Conservation (phyloP, 352 stramenopile species). For the Thalassiosira ordinaria region DNA sequence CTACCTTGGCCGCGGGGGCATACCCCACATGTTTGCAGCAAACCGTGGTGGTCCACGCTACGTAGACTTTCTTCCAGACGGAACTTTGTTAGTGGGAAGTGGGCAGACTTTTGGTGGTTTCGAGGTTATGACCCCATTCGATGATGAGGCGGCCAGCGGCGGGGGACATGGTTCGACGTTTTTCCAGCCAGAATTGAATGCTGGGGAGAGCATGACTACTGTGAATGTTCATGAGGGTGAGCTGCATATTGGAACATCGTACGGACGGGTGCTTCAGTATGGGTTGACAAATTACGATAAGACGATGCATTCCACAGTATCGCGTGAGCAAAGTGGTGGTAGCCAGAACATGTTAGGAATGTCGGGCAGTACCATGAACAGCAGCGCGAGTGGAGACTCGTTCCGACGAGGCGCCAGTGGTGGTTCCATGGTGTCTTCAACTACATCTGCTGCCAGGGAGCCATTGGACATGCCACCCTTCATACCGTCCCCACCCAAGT, state of each 20-base stretch:
- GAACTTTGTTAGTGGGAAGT: constrained; percentile 63
- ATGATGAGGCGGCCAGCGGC: constrained; percentile 24
- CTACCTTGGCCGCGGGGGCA: constrained; percentile 74
- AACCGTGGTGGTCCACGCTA: constrained; percentile 61
- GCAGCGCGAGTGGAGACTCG: background rate
- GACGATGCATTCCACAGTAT: constrained; percentile 19
- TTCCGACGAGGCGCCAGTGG: constrained; percentile 3
- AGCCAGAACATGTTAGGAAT: background rate
- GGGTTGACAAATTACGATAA: constrained; percentile 59
- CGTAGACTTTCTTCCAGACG: constrained; percentile 68
- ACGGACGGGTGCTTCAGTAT: constrained; percentile 68
- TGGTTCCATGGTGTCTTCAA: background rate
- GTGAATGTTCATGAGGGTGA: constrained; percentile 58
- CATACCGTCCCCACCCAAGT: constrained; percentile 44
- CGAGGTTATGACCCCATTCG: constrained; percentile 74
- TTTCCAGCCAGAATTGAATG: constrained; percentile 62
- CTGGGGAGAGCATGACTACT: constrained; percentile 70
- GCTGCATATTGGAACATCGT: constrained; percentile 69
- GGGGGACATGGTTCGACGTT: constrained; percentile 35
- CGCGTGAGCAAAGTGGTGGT: background rate
- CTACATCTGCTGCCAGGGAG: constrained; percentile 17
- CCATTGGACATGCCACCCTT: constrained; percentile 64
- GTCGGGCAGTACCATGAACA: background rate
- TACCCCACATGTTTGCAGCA: constrained; percentile 71
- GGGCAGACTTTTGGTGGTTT: constrained; percentile 73